Conservation (phyloP, 2,329 filamentous ascomycete genomes). For the Colletotrichum coccodes region DNA sequence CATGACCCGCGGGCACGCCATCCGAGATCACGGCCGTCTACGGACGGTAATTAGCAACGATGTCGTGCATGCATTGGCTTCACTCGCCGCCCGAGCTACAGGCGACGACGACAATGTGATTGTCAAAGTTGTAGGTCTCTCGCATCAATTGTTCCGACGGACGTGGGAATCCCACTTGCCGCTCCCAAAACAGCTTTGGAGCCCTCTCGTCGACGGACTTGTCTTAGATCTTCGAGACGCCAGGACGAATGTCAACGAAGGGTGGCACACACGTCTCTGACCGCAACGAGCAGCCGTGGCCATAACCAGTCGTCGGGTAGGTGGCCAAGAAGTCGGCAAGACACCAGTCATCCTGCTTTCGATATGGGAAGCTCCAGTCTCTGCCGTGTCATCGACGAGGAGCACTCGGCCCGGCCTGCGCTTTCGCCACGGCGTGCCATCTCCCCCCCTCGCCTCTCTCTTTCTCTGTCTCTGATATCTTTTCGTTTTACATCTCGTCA, state of each 20-base stretch:
- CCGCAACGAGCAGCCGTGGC: conserved; percentile 23
- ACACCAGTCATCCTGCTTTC: background rate
- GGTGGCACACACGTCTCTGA: background rate
- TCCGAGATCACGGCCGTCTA: background rate
- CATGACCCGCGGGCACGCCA: background rate
- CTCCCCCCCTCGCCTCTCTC: background rate
- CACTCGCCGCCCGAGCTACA: background rate
- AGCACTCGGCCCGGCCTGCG: conserved; percentile 8
- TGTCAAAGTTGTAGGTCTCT: background rate
- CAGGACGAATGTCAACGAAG: background rate
- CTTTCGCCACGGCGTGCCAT: conserved; percentile 5
- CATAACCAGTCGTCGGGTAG: conserved; percentile 4
- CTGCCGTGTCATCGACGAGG: background rate
- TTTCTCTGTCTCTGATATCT: background rate
- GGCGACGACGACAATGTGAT: conserved; percentile 19
- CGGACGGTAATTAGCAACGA: background rate
- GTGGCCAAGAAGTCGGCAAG: conserved; percentile 8
- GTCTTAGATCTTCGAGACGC: conserved; percentile 14
- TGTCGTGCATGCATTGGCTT: background rate
- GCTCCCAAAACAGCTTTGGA: conserved; percentile 1
- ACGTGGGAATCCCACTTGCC: background rate
- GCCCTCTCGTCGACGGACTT: conserved; percentile 16
- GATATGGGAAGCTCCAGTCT: background rate
- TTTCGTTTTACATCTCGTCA: conserved; percentile 2
- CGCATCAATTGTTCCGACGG: background rate